Base-by-base conservation (phyloP, 2,329 filamentous ascomycete species). In the Bipolaris sorokiniana region DNA sequence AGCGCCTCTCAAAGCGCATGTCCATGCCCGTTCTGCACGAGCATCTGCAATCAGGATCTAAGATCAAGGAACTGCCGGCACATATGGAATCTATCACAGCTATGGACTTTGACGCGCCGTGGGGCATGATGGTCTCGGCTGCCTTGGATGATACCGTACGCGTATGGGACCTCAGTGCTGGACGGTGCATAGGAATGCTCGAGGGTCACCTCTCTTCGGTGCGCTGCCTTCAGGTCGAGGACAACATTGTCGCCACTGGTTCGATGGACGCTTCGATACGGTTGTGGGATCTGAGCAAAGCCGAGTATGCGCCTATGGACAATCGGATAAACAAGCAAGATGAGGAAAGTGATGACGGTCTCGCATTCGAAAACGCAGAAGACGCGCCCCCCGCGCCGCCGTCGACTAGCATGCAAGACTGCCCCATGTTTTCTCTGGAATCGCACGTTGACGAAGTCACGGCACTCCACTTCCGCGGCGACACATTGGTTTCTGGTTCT, bases 161-260 rank as follows among this genome's bases (percentile, higher is more conserved):
- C 60, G 95, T 99, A 18, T 99, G 95, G 95, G 95, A 99, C 77
- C 81, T 99, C 63, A 97, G 95, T 71, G 90, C 91, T 2, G 95
- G 95, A 36, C 86, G 93, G 33, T 98, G 94, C 76, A 93, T 97
- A 71, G 95, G 95, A 23, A 82, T 91, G 67, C 83, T 99, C 28
- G 95, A 98, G 76, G 95, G 95, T 1, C 95, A 99, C 76, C 90
- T 96, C 13, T 95, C 94, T 7, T 98, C 95, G 0, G 95, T 99
- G 20, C 87, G 94, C 51, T 87, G 94, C 57, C 80, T 99, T 46
- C 95, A 99, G 74, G 91, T 99, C 0, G 91, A 97, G 73, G 94
- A 98, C 73, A 97, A 96, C 74, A 90, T 98, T 61, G 88, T 97
- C 26, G 94, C 93, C 5, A 98, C 95, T 1, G 95, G 95, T 16